Evolutionary conservation across 2,329 filamentous ascomycete genomes (phyloP).

Genomic region (Alternaria atra): DNA sequence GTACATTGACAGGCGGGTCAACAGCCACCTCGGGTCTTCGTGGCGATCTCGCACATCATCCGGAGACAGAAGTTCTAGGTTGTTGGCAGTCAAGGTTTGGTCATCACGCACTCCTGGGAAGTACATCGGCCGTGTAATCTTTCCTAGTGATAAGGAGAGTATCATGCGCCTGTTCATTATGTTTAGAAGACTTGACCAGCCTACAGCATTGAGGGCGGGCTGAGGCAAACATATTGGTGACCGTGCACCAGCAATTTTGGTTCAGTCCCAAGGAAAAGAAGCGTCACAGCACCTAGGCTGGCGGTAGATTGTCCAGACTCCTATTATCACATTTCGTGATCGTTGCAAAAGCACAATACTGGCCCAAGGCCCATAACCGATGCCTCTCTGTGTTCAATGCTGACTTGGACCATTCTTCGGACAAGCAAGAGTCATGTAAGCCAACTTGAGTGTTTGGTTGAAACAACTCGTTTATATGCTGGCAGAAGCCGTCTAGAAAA

Average conservation of each 20-base stretch:
- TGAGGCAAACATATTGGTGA: neutral
- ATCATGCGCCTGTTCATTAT: neutral
- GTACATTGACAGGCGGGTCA: neutral
- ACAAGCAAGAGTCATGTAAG: neutral
- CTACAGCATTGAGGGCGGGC: neutral
- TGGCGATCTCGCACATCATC: neutral
- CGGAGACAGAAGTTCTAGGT: neutral
- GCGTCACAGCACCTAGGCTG: neutral
- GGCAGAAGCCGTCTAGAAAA: neutral
- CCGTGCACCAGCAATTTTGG: neutral
- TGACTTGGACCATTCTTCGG: neutral
- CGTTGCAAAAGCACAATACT: neutral
- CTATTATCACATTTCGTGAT: neutral
- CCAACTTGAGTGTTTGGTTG: neutral
- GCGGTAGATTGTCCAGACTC: neutral
- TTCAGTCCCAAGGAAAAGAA: neutral
- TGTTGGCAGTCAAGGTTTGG: neutral
- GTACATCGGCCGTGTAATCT: neutral
- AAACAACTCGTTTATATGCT: neutral
- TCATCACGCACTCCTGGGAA: neutral
- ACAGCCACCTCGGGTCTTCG: neutral
- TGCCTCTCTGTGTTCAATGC: neutral
- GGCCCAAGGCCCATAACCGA: neutral
- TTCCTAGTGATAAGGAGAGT: neutral
- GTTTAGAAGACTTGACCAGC: neutral